phyloP scores from a whole-genome alignment of 1,284 basidiomycete genomes.

The Ceratobasidium theobromae region DNA sequence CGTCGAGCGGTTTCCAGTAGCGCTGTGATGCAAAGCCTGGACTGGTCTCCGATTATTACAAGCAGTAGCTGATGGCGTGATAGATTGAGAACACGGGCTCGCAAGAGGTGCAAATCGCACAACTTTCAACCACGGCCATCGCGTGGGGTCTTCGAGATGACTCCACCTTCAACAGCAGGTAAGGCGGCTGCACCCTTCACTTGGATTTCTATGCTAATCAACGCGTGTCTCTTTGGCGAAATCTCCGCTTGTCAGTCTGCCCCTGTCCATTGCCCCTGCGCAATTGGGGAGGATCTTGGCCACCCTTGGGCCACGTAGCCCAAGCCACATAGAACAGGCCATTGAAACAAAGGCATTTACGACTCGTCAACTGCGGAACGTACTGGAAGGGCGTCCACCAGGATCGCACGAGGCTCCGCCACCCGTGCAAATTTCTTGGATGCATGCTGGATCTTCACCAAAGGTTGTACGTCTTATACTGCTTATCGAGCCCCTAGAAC shows the following conservation, averaged over 20 bases:
- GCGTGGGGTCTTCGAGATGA: not conserved
- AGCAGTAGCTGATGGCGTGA: not conserved
- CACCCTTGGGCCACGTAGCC: not conserved
- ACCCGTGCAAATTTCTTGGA: not conserved
- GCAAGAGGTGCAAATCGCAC: slow-evolving; percentile 20
- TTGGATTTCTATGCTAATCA: not conserved
- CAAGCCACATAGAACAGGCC: slow-evolving; percentile 2
- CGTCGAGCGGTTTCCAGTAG: not conserved
- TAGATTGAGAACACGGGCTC: slow-evolving; percentile 19
- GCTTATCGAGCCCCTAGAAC: not conserved
- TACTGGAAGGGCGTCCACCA: not conserved
- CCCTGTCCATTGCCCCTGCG: slow-evolving; percentile 14
- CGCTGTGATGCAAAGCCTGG: not conserved
- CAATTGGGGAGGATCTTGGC: slow-evolving; percentile 15
- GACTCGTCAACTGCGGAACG: slow-evolving; percentile 13
- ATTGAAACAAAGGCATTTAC: slow-evolving; percentile 10
- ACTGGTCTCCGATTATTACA: not conserved
- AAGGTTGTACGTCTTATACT: slow-evolving; percentile 11
- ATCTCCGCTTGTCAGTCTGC: not conserved
- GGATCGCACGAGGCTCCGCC: not conserved
- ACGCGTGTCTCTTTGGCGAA: slow-evolving; percentile 1
- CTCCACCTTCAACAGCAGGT: not conserved
- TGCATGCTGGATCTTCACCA: not conserved
- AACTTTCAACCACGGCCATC: slow-evolving; percentile 12
- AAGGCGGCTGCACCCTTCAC: not conserved